phyloP scores from a whole-genome alignment of 176 grass and related monocot species.

The Themeda triandra region DNA sequence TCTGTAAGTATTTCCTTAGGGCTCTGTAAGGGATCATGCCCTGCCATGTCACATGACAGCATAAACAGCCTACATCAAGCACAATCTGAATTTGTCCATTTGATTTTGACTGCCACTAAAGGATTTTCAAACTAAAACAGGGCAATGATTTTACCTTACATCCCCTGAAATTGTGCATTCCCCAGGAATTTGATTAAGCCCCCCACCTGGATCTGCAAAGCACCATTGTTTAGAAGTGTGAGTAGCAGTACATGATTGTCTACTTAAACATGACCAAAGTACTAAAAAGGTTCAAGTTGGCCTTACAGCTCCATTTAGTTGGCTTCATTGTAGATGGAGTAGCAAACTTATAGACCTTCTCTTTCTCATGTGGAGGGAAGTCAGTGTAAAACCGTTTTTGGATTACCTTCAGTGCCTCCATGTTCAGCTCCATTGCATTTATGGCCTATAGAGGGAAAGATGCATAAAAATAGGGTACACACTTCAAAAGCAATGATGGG shows the following conservation, averaged over 20 bases:
- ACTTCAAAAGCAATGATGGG: constrained; percentile 2
- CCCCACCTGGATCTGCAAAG: constrained; percentile 85
- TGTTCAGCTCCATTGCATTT: constrained; percentile 85
- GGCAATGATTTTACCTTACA: constrained; percentile 50
- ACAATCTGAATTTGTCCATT: not conserved
- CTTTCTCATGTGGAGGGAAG: constrained; percentile 74
- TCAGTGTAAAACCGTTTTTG: constrained; percentile 80
- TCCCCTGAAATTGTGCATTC: constrained; percentile 99
- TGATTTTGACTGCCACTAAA: not conserved
- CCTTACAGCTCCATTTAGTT: constrained; percentile 95
- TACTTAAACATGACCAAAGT: not conserved
- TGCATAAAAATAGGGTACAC: not conserved
- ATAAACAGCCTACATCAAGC: not conserved
- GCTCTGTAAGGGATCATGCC: not conserved
- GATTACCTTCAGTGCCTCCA: constrained; percentile 90
- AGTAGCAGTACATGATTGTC: not conserved
- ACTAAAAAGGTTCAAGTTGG: constrained; percentile 1
- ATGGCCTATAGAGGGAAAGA: constrained; percentile 63
- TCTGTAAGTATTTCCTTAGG: not conserved
- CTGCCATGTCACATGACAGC: not conserved
- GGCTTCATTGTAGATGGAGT: constrained; percentile 98
- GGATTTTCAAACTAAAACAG: not conserved
- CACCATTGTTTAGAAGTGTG: constrained; percentile 9
- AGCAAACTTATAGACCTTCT: constrained; percentile 81
- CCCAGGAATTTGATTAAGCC: constrained; percentile 92